Percentiles rank a stretch among this genome's conserved stretches.
Conservation (phyloP, 805 yeast species). For the Metschnikowia vanudenii region DNA sequence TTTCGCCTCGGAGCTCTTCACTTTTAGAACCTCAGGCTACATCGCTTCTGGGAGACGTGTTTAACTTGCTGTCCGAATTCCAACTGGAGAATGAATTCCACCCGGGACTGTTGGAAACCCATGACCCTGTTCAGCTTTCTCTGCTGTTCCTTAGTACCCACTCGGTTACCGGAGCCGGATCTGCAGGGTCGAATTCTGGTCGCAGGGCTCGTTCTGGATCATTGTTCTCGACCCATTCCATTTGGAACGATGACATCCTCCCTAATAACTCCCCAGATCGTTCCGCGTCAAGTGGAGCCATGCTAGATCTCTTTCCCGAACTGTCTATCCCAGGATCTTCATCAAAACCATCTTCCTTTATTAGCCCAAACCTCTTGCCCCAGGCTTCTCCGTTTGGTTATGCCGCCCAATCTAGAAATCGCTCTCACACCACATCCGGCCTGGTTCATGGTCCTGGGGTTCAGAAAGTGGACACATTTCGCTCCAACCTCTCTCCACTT, state of each 20-base stretch:
- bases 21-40: constrained; percentile 12
- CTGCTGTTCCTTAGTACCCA: constrained; percentile 18
- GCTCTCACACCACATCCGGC: constrained; percentile 54
- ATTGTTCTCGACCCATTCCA: constrained; percentile 48
- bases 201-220: constrained; percentile 56
- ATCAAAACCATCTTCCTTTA: constrained; percentile 15
- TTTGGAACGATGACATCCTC: constrained; percentile 54
- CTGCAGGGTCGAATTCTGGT: constrained; percentile 8
- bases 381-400: constrained; percentile 16
- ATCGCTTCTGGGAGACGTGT: constrained; percentile 12
- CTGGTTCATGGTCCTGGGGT: constrained; percentile 24
- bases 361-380: constrained; percentile 23
- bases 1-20: constrained; percentile 13
- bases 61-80: constrained; percentile 9
- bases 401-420: constrained; percentile 24
- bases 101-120: neutral
- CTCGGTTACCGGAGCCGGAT: constrained; percentile 10
- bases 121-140: constrained; percentile 7
- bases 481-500: constrained; percentile 27
- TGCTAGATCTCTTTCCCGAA: constrained; percentile 15
- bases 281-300: constrained; percentile 12
- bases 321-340: constrained; percentile 2
- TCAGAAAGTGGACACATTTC: constrained; percentile 15
- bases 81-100: constrained; percentile 6
- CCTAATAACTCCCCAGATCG: constrained; percentile 19